Evolutionary conservation across 2,329 filamentous ascomycete species (phyloP).

Genomic region (Coniochaeta sp.): DNA sequence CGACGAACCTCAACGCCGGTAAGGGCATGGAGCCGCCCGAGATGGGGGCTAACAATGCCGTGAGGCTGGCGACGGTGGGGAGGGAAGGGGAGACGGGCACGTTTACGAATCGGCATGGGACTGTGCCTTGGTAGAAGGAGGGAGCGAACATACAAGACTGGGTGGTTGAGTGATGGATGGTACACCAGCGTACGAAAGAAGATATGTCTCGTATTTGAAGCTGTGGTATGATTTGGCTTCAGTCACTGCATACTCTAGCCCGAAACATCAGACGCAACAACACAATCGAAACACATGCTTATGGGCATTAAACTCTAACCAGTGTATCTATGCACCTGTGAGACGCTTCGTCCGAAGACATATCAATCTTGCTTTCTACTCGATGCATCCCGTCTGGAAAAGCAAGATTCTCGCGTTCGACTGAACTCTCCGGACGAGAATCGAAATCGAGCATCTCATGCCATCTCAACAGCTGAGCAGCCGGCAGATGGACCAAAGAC

Average conservation of each 20-base stretch:
- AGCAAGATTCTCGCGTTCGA: not conserved
- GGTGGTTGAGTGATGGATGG: not conserved
- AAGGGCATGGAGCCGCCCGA: not conserved
- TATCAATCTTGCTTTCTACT: too few species aligned
- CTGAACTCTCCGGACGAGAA: not conserved
- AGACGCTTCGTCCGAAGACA: too few species aligned
- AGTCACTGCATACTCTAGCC: not conserved
- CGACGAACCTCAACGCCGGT: conserved; percentile 16
- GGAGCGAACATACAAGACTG: not conserved
- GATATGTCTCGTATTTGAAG: not conserved
- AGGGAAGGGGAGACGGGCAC: not conserved
- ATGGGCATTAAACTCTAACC: too few species aligned
- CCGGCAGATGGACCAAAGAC: not conserved
- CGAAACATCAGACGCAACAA: not conserved
- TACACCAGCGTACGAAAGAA: not conserved
- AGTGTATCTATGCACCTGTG: too few species aligned
- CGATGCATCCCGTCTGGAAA: not conserved
- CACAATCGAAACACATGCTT: not conserved
- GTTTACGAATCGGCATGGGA: not conserved
- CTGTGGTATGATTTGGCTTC: not conserved
- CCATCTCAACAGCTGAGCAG: not conserved
- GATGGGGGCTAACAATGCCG: not conserved
- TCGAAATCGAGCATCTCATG: not conserved
- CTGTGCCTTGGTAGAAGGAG: not conserved
- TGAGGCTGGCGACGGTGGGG: not conserved